Percentiles rank a stretch among this genome's conserved stretches.
Conservation (phyloP, 2,329 filamentous ascomycete species). For the Ilyonectria destructans region DNA sequence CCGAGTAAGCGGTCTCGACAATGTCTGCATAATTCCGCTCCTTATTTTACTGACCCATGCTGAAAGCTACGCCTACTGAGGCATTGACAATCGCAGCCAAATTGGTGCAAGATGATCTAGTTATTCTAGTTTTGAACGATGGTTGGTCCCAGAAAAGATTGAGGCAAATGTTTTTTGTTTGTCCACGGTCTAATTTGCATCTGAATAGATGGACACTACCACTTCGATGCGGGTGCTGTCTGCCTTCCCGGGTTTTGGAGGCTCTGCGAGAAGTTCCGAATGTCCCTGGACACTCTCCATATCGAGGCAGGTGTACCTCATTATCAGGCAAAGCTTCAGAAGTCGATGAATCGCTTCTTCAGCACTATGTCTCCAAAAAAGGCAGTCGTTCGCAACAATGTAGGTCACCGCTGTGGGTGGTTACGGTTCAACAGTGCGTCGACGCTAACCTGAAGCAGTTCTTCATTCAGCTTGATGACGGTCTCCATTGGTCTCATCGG, state of each 20-base stretch:
- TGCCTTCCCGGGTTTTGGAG: slow-evolving; percentile 43
- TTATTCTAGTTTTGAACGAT: slow-evolving; percentile 39
- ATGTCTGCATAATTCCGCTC: too few relatives aligned
- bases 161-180: background rate
- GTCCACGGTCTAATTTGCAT: too few relatives aligned
- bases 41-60: slow-evolving; percentile 8
- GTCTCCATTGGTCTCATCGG: slow-evolving; percentile 41
- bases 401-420: background rate
- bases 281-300: slow-evolving; percentile 41
- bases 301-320: slow-evolving; percentile 42
- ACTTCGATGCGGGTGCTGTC: slow-evolving; percentile 41
- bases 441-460: slow-evolving; percentile 27
- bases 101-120: slow-evolving; percentile 38
- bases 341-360: slow-evolving; percentile 43
- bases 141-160: slow-evolving; percentile 16
- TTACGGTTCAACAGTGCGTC: too few relatives aligned
- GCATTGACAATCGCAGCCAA: slow-evolving; percentile 39
- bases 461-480: slow-evolving; percentile 42
- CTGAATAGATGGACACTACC: slow-evolving; percentile 34
- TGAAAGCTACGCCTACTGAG: slow-evolving; percentile 33
- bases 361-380: slow-evolving; percentile 37
- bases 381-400: slow-evolving; percentile 39
- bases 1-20: slow-evolving; percentile 23
- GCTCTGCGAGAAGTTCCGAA: slow-evolving; percentile 39
- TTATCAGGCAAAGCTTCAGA: slow-evolving; percentile 37